Evolutionary conservation across 2,329 filamentous ascomycete species (phyloP).

Genomic region (Aspergillus phoenicis): DNA sequence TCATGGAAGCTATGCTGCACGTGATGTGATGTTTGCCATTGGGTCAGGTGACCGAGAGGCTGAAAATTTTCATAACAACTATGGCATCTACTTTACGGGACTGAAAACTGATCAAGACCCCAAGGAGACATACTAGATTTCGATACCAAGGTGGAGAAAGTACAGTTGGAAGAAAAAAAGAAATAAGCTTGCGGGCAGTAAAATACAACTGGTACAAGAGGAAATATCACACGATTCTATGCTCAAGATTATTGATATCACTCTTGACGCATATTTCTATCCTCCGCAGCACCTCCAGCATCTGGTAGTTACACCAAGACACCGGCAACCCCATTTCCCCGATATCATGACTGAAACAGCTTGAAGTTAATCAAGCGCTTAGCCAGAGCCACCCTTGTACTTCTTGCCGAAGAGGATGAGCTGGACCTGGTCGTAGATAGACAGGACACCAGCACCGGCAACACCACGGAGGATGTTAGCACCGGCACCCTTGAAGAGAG

Average conservation of each 20-base stretch:
- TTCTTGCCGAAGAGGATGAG: constrained; percentile 99
- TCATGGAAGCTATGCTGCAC: not conserved
- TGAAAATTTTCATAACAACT: not conserved
- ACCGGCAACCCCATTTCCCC: constrained; percentile 33
- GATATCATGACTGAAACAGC: constrained; percentile 21
- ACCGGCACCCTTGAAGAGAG: constrained; percentile 99
- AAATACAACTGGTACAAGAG: constrained; percentile 52
- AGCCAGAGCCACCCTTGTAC: constrained; percentile 57
- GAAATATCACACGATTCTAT: constrained; percentile 48
- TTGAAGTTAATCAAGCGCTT: constrained; percentile 30
- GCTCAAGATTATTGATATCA: constrained; percentile 45
- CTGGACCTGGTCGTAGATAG: constrained; percentile 99
- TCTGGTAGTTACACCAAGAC: constrained; percentile 31
- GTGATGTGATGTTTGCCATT: not conserved
- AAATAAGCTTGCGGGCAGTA: constrained; percentile 50
- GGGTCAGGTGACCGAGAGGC: not conserved
- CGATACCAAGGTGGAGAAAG: constrained; percentile 22
- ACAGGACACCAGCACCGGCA: constrained; percentile 99
- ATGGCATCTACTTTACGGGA: not conserved
- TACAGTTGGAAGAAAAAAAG: constrained; percentile 39
- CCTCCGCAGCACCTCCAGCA: constrained; percentile 35
- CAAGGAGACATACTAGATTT: not conserved
- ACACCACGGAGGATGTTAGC: constrained; percentile 99
- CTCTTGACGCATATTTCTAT: constrained; percentile 49
- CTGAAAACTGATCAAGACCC: not conserved